Percentiles rank a stretch among this genome's conserved stretches.
Conservation (phyloP, 108 stramenopile species). For the Aureococcus anophagefferens region DNA sequence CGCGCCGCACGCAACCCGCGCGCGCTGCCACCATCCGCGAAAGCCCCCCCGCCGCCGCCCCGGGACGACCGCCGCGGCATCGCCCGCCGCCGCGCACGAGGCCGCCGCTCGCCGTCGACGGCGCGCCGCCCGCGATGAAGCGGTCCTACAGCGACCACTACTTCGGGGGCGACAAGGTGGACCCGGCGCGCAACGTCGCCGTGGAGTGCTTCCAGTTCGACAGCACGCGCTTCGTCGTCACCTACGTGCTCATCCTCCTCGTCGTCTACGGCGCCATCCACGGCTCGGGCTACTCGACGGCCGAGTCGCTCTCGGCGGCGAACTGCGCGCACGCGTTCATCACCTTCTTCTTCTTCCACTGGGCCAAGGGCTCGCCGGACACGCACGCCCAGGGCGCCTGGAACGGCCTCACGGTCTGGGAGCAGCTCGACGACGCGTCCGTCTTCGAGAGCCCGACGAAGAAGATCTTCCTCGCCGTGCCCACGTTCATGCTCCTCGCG, state of each 20-base stretch:
- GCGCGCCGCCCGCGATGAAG: too few relatives aligned
- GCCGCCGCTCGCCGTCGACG: too few relatives aligned
- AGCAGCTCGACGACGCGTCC: constrained; percentile 41
- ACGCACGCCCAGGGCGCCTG: constrained; percentile 40
- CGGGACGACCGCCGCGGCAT: too few relatives aligned
- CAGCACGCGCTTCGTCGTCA: not conserved
- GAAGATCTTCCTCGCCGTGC: constrained; percentile 41
- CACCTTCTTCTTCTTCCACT: constrained; percentile 40
- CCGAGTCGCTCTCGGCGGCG: too few relatives aligned
- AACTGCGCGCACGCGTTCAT: not conserved
- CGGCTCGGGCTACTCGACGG: not conserved
- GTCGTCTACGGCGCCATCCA: not conserved
- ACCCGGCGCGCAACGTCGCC: not conserved
- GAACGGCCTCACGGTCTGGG: constrained; percentile 41
- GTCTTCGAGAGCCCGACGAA: constrained; percentile 17
- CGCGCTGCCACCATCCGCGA: too few relatives aligned
- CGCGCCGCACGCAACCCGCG: too few relatives aligned
- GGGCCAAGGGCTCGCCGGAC: constrained; percentile 48
- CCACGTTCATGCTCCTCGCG: constrained; percentile 24
- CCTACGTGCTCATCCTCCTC: not conserved
- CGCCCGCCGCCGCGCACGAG: too few relatives aligned
- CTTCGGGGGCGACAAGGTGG: not conserved
- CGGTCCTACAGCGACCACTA: not conserved
- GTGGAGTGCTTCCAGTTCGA: not conserved
- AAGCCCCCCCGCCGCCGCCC: too few relatives aligned